Conservation (phyloP, 2,329 filamentous ascomycete species). For the Cladosporium colombiae region DNA sequence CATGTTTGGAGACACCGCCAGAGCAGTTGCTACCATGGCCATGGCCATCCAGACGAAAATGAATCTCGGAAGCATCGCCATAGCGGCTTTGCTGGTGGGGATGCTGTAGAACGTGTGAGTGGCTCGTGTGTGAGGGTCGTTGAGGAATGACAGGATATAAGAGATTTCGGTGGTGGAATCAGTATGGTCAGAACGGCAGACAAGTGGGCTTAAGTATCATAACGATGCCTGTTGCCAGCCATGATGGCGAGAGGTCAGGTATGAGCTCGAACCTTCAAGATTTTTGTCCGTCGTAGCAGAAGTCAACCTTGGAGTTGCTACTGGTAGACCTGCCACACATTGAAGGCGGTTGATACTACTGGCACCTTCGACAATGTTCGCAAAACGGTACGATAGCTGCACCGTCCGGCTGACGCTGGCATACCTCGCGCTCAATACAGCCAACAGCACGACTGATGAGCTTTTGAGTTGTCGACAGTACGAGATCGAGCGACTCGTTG, state of each 20-base stretch:
- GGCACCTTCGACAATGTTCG: background rate
- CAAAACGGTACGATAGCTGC: background rate
- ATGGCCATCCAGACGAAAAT: background rate
- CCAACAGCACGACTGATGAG: background rate
- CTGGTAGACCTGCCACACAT: background rate
- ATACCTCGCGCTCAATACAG: background rate
- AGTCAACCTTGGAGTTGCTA: background rate
- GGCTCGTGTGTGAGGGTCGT: background rate
- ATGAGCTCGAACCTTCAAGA: background rate
- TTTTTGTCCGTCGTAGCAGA: background rate
- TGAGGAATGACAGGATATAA: background rate
- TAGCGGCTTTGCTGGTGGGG: background rate
- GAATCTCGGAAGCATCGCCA: background rate
- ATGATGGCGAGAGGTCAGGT: background rate
- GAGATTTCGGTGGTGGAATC: background rate
- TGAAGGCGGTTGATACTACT: background rate
- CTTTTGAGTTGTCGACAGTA: background rate
- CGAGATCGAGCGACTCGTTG: background rate
- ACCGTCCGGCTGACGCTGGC: background rate
- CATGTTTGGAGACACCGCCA: background rate
- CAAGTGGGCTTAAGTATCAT: background rate
- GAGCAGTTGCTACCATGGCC: background rate
- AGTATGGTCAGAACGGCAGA: background rate
- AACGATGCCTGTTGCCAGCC: background rate
- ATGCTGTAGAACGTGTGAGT: background rate